A percentile compares a stretch with the other conserved stretches of the same genome.
These are phyloP conservation scores for Ceratocystis alfenasii DNA, from an alignment of 2,329 filamentous ascomycete species.

Conservation along the genomic window DNA sequence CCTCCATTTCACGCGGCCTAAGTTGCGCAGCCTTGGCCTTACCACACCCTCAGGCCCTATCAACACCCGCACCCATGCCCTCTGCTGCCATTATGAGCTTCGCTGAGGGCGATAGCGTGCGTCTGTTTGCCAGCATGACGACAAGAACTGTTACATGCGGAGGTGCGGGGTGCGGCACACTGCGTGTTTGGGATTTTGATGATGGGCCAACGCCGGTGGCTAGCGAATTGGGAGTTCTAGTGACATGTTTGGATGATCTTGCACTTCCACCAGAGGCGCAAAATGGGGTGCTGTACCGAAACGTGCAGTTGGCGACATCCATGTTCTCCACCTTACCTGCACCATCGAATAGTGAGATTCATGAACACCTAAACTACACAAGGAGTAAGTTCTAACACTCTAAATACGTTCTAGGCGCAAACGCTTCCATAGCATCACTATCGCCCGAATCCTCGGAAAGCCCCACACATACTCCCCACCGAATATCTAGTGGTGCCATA, in stretches of 20 bases:
- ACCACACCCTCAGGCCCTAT: background rate
- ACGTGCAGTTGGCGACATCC: background rate
- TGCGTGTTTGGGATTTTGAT: conserved; percentile 13
- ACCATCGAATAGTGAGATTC: background rate
- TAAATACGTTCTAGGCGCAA: background rate
- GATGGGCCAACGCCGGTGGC: background rate
- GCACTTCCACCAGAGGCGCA: background rate
- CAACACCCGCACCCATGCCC: background rate
- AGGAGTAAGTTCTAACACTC: background rate
- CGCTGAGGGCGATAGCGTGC: conserved; percentile 17
- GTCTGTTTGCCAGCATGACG: conserved; percentile 17
- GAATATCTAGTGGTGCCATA: conserved; percentile 14
- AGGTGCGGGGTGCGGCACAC: conserved; percentile 11
- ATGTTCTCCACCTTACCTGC: background rate
- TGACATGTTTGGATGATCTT: conserved; percentile 19
- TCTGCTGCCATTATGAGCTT: conserved; percentile 2
- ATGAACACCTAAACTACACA: too few species aligned
- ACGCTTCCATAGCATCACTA: background rate
- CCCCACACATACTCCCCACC: background rate
- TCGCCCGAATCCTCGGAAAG: background rate
- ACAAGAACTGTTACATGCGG: conserved; percentile 11
- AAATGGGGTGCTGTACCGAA: conserved; percentile 3
- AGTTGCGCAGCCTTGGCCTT: background rate
- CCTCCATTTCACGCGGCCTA: conserved; percentile 15
- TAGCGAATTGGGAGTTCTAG: background rate